A percentile compares a stretch with the other conserved stretches of the same genome.
Conservation (phyloP, 1,139 yeast species). For the Barnettozyma hawaiiensis region DNA sequence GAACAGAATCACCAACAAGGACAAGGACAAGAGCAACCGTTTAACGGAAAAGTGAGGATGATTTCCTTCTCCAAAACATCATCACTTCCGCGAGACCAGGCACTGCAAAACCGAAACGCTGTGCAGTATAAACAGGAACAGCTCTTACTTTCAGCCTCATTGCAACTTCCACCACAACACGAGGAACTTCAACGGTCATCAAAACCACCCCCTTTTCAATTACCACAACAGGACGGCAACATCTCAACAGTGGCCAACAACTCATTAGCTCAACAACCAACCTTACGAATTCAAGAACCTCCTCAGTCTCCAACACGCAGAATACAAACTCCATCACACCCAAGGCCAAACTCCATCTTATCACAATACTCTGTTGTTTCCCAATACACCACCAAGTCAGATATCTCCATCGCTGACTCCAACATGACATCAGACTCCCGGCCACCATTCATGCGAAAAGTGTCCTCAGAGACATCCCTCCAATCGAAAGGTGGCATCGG, state of each 20-base stretch:
- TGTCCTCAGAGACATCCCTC: conserved; percentile 24
- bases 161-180: not conserved
- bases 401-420: conserved; percentile 15
- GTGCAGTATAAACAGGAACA: not conserved
- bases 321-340: conserved; percentile 23
- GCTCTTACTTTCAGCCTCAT: not conserved
- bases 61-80: not conserved
- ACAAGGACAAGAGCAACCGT: conserved; percentile 3
- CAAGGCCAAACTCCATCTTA: conserved; percentile 60
- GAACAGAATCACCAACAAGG: too few species aligned
- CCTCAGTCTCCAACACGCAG: conserved; percentile 20
- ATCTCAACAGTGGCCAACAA: not conserved
- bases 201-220: not conserved
- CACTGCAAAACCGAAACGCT: conserved; percentile 5
- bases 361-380: conserved; percentile 51
- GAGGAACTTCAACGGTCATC: not conserved
- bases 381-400: conserved; percentile 22
- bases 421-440: conserved; percentile 17
- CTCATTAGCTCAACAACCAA: conserved; percentile 1
- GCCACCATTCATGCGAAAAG: conserved; percentile 21
- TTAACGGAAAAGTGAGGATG: not conserved
- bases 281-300: conserved; percentile 21
- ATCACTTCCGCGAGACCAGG: not conserved
- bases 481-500: conserved; percentile 10
- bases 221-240: not conserved